phyloP scores from a whole-genome alignment of 352 stramenopile genomes.

The Phytophthora nicotianae region DNA sequence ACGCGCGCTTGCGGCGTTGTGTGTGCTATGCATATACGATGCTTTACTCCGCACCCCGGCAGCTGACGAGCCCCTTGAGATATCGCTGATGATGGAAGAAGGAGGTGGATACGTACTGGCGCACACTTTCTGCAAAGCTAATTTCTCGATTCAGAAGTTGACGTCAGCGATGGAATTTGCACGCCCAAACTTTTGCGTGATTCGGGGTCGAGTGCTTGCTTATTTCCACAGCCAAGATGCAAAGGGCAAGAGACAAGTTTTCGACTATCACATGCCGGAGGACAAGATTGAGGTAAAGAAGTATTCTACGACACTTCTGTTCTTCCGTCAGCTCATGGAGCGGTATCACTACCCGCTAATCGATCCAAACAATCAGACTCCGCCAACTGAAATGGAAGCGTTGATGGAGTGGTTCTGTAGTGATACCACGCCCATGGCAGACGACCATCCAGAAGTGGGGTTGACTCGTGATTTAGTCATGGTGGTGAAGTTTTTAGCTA shows the following conservation, averaged over 20 bases:
- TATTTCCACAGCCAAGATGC: conserved; percentile 80
- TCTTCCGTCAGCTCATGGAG: conserved; percentile 88
- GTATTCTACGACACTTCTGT: conserved; percentile 88
- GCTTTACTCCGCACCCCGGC: conserved; percentile 81
- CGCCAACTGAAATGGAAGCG: conserved; percentile 90
- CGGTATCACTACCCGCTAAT: conserved; percentile 86
- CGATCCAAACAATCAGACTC: conserved; percentile 74
- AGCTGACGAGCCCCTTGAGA: conserved; percentile 71
- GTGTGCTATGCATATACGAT: conserved; percentile 83
- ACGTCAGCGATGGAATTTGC: conserved; percentile 87
- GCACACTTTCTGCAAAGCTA: conserved; percentile 87
- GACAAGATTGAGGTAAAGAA: conserved; percentile 91
- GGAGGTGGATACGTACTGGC: conserved; percentile 82
- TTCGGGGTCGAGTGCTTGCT: conserved; percentile 72
- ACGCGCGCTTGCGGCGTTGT: conserved; percentile 77
- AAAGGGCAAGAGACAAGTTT: conserved; percentile 68
- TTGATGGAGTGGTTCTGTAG: conserved; percentile 91
- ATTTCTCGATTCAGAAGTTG: conserved; percentile 77
- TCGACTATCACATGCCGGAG: conserved; percentile 90
- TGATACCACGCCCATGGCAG: conserved; percentile 75
- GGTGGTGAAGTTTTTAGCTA: conserved; percentile 88
- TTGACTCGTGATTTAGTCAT: conserved; percentile 83
- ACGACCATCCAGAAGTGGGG: conserved; percentile 81
- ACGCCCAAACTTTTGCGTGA: conserved; percentile 73
- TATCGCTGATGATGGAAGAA: conserved; percentile 83